Evolutionary conservation across 2,329 filamentous ascomycete species (phyloP).

Genomic region (Drechslerella coelobrocha): DNA sequence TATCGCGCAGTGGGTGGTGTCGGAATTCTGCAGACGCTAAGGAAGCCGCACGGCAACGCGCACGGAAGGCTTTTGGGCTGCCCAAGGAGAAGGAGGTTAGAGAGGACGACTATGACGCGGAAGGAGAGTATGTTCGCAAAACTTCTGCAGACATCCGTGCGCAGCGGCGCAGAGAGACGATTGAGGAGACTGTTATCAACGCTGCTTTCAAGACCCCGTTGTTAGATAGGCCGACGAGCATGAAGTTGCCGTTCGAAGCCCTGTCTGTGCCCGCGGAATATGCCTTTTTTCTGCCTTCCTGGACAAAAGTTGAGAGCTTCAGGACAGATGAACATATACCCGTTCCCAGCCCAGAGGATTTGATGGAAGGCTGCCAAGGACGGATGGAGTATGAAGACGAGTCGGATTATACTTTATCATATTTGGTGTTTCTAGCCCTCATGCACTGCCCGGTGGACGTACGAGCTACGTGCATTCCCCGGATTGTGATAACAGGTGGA

Average conservation of each 20-base stretch:
- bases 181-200: conserved; percentile 14
- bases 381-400: conserved; percentile 67
- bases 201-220: conserved; percentile 37
- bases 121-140: conserved; percentile 30
- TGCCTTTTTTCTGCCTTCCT: conserved; percentile 71
- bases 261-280: conserved; percentile 66
- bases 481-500: conserved; percentile 84
- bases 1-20: conserved; percentile 43
- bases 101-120: conserved; percentile 25
- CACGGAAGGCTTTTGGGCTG: conserved; percentile 25
- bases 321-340: conserved; percentile 26
- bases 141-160: conserved; percentile 37
- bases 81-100: conserved; percentile 1
- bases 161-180: conserved; percentile 24
- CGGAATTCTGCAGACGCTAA: conserved; percentile 30
- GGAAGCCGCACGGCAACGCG: conserved; percentile 26
- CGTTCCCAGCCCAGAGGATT: conserved; percentile 60
- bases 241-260: conserved; percentile 35
- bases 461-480: conserved; percentile 82
- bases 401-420: conserved; percentile 78
- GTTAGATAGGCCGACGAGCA: conserved; percentile 17
- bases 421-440: conserved; percentile 77
- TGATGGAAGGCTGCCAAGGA: conserved; percentile 59
- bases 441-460: conserved; percentile 80
- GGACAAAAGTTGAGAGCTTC: conserved; percentile 44